Evolutionary conservation across 1,139 yeast species (phyloP).

Genomic region (Diutina ranongensis): DNA sequence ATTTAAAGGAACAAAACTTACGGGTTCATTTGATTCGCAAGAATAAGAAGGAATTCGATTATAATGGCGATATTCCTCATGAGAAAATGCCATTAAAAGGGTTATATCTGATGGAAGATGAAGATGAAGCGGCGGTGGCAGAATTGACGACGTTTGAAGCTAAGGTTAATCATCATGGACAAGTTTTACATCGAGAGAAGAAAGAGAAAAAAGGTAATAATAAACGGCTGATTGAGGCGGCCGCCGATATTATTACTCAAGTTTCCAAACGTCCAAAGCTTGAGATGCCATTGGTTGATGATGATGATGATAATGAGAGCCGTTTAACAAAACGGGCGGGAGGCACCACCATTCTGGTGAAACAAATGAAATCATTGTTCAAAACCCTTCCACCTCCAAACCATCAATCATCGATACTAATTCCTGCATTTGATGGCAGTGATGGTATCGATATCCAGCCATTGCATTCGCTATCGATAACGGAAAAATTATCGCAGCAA

Average conservation of each 20-base stretch:
- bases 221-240: background rate
- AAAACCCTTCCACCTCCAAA: background rate
- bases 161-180: background rate
- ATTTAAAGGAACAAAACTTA: slow-evolving; percentile 77
- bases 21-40: slow-evolving; percentile 39
- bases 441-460: background rate
- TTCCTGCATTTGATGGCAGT: background rate
- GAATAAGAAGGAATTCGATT: slow-evolving; percentile 62
- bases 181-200: background rate
- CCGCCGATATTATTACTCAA: background rate
- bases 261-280: background rate
- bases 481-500: background rate
- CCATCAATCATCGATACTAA: background rate
- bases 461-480: background rate
- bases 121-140: slow-evolving; percentile 17
- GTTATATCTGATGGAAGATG: slow-evolving; percentile 55
- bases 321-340: background rate
- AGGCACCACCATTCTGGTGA: background rate
- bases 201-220: background rate
- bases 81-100: slow-evolving; percentile 68
- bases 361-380: background rate
- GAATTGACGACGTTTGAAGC: background rate
- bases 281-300: background rate
- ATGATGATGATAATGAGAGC: too few relatives aligned
- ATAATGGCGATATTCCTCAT: slow-evolving; percentile 70